These are phyloP conservation scores for Rhododendron simsii DNA, from an alignment of 148 eudicot species.

Conservation along the genomic window DNA sequence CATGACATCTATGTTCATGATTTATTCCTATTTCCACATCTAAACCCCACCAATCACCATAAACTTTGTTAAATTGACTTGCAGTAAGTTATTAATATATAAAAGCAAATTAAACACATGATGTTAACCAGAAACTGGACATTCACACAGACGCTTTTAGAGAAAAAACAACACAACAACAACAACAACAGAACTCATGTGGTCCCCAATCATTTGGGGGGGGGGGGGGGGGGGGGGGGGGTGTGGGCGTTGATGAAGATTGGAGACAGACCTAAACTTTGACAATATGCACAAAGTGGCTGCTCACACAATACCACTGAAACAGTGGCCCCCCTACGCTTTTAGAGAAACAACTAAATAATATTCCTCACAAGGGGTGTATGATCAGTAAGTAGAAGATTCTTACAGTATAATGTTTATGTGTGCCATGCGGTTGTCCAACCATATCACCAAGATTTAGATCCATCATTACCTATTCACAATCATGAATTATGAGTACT, in stretches of 20 bases:
- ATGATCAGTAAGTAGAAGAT: neutral
- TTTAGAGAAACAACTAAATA: neutral
- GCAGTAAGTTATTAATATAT: neutral
- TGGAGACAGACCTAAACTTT: too few relatives aligned
- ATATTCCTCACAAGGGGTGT: neutral
- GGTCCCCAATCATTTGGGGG: too few relatives aligned
- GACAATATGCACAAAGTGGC: too few relatives aligned
- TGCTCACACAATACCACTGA: too few relatives aligned
- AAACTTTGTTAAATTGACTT: neutral
- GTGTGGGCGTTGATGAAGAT: too few relatives aligned
- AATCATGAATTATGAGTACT: conserved; percentile 8
- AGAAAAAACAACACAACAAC: neutral
- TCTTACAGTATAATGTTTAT: conserved; percentile 53
- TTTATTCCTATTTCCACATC: neutral
- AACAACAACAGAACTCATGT: too few relatives aligned
- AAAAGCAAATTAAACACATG: neutral
- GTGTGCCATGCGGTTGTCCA: conserved; percentile 67
- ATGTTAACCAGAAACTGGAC: neutral
- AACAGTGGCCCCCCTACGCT: neutral
- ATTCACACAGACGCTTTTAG: neutral
- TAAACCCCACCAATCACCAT: neutral
- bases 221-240: too few relatives aligned
- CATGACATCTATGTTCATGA: neutral
- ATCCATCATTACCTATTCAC: conserved; percentile 46
- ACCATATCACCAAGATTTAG: conserved; percentile 52